A percentile compares a stretch with the other conserved stretches of the same genome.
phyloP scores from a whole-genome alignment of 352 stramenopile genomes.

The Phytophthora palmivora region DNA sequence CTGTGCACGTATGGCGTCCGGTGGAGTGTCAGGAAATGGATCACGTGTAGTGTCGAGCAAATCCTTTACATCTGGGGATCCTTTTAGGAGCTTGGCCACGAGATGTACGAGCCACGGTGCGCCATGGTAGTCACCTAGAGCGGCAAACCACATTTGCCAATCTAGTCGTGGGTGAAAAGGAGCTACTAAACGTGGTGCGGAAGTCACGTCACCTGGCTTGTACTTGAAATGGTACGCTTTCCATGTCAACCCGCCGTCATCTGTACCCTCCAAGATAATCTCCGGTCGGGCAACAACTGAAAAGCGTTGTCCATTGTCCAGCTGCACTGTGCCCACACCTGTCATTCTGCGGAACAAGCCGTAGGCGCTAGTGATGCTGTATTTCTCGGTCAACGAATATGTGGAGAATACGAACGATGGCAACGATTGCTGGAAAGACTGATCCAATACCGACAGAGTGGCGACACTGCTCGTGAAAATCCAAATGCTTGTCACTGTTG shows the following conservation, averaged over 20 bases:
- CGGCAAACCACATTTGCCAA: constrained; percentile 95
- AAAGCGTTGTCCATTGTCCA: constrained; percentile 33
- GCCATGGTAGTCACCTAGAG: constrained; percentile 78
- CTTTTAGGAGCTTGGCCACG: constrained; percentile 80
- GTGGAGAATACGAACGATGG: constrained; percentile 31
- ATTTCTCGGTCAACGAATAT: constrained; percentile 42
- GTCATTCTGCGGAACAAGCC: constrained; percentile 93
- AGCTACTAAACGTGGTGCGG: constrained; percentile 39
- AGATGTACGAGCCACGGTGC: constrained; percentile 91
- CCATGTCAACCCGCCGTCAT: constrained; percentile 67
- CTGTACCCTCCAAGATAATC: constrained; percentile 87
- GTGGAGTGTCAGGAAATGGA: constrained; percentile 51
- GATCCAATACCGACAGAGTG: constrained; percentile 53
- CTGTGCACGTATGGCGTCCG: constrained; percentile 58
- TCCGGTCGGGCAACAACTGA: constrained; percentile 86
- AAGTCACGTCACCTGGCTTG: constrained; percentile 78
- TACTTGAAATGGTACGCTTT: constrained; percentile 83
- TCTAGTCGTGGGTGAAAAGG: constrained; percentile 84
- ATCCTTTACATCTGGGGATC: constrained; percentile 60
- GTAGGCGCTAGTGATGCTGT: constrained; percentile 72
- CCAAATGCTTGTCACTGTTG: constrained; percentile 30
- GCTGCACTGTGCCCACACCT: constrained; percentile 68
- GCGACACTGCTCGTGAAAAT: constrained; percentile 49
- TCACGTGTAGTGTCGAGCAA: constrained; percentile 72
- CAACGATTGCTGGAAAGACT: constrained; percentile 43